Percentiles rank a stretch among this genome's conserved stretches.
Evolutionary conservation across 148 eudicot genomes (phyloP).

Genomic region (Simmondsia chinensis): DNA sequence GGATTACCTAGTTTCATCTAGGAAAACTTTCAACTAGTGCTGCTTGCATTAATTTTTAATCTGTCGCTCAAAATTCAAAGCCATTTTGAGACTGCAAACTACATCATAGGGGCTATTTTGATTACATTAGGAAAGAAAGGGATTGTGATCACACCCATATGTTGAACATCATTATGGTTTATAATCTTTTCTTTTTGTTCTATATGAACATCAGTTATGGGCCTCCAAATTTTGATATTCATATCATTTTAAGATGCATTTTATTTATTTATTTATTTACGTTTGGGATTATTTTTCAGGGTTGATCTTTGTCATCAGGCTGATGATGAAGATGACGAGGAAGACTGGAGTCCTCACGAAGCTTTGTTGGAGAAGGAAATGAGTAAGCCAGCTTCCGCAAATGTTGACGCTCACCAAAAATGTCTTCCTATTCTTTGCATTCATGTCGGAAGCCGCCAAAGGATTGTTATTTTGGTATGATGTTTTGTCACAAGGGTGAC

Average conservation of each 20-base stretch:
- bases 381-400: conserved; percentile 25
- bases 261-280: not conserved
- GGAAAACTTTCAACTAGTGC: no score
- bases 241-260: no score
- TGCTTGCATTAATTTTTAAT: no score
- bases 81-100: not conserved
- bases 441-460: conserved; percentile 81
- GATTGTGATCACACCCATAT: no score
- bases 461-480: conserved; percentile 74
- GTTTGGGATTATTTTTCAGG: conserved; percentile 40
- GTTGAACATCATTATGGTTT: no score
- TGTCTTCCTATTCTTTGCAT: conserved; percentile 44
- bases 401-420: conserved; percentile 26
- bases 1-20: no score
- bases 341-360: conserved; percentile 46
- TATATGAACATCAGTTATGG: no score
- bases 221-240: no score
- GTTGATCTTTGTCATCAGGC: conserved; percentile 91
- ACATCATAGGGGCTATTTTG: not conserved
- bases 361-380: conserved; percentile 43
- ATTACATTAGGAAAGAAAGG: no score
- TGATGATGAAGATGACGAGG: conserved; percentile 83
- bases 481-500: no score
- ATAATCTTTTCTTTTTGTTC: no score
- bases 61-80: not conserved